Base-by-base conservation (phyloP, 202 grass and related monocot species). In the Zoysia matrella region DNA sequence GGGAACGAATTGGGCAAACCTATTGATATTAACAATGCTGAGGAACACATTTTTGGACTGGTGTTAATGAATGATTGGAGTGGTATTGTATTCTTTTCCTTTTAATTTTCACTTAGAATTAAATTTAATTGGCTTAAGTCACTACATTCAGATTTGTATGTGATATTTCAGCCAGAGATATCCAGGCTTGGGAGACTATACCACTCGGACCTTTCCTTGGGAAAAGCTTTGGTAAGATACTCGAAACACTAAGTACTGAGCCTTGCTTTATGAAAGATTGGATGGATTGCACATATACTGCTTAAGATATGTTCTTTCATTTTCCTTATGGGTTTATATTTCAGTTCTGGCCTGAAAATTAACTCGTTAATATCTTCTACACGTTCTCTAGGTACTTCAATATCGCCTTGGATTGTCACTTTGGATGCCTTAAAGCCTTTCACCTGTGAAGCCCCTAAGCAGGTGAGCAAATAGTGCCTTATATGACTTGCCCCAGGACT, bases 171-270 rank as follows among this genome's bases (percentile, higher is more conserved):
- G 96, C 96, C 67, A 91, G 96, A 85, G 96, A 98, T 90, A 95
- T 98, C 66, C 96, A 98, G 88, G 90, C 86, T 48, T 98, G 96
- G 96, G 96, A 98, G 81, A 91, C 68, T 84, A 82, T 98, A 63
- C 96, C 96, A 55, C 96, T 98, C 79, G 96, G 96, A 67, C 96
- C 96, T 89, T 98, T 98, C 85, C 92, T 98, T 74, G 96, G 96
- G 69, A 98, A 98, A 86, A 98, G 90, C 67, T 98, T 98, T 56
- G 87, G 96, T 98, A 87, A 90, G 89, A 63, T 60, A 22, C 22
- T 22, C 22, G 22, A 22, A 22, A 22, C 22, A 22, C 22, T 22
- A 22, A 22, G 22, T 22, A 46, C 18, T 80, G 39, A 50, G 8
- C 7, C 40, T 50, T 53, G 22, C 4, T 36, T 66, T 77, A 16